These are phyloP conservation scores for Botryotinia convoluta DNA, from an alignment of 2,329 filamentous ascomycete genomes.

Conservation along the genomic window DNA sequence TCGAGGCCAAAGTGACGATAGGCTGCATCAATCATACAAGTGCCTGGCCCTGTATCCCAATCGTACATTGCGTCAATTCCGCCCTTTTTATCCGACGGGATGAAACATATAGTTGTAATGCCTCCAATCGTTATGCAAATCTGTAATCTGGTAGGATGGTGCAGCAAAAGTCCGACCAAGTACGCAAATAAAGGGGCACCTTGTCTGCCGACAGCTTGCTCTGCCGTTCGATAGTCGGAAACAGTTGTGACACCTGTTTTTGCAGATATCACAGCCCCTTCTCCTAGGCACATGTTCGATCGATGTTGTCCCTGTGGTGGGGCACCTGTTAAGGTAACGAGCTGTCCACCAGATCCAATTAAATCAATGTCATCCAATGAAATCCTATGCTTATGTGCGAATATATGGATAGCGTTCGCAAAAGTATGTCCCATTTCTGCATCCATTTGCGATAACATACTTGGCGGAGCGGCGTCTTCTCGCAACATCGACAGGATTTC, in stretches of 20 bases:
- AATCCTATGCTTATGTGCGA: constrained; percentile 36
- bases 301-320: constrained; percentile 37
- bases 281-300: constrained; percentile 38
- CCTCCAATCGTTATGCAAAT: constrained; percentile 38
- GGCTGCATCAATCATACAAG: constrained; percentile 36
- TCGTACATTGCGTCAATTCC: constrained; percentile 39
- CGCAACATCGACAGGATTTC: constrained; percentile 38
- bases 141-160: constrained; percentile 37
- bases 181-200: constrained; percentile 38
- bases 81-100: constrained; percentile 36
- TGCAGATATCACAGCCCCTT: constrained; percentile 39
- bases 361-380: constrained; percentile 38
- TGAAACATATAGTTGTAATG: constrained; percentile 37
- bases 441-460: constrained; percentile 39
- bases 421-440: constrained; percentile 39
- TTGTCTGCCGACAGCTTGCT: constrained; percentile 39
- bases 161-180: constrained; percentile 35
- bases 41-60: constrained; percentile 39
- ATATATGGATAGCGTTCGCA: constrained; percentile 37
- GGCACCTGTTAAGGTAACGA: constrained; percentile 35
- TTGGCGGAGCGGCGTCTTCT: constrained; percentile 38
- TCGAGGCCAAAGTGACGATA: constrained; percentile 37
- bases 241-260: constrained; percentile 39
- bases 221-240: constrained; percentile 38
- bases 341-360: constrained; percentile 37